A percentile compares a stretch with the other conserved stretches of the same genome.
Evolutionary conservation across 805 yeast species (phyloP).

Genomic region (Yamadazyma ubonensis): DNA sequence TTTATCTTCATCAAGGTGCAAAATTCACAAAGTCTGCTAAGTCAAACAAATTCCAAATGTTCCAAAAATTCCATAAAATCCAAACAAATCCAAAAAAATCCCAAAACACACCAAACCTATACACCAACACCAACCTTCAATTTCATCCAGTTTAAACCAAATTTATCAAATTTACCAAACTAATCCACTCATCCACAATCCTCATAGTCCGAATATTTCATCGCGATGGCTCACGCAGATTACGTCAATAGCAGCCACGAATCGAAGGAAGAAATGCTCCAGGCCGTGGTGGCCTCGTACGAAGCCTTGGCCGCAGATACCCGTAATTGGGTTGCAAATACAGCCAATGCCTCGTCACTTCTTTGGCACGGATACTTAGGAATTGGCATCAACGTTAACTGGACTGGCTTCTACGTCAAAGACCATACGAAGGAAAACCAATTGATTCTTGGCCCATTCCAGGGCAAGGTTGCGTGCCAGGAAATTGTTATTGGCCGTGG

Average conservation of each 20-base stretch:
- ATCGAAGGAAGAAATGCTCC: slow-evolving; percentile 54
- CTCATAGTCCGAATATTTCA: neutral
- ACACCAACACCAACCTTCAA: no score
- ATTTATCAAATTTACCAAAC: no score
- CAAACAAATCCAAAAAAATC: no score
- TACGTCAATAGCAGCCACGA: slow-evolving; percentile 44
- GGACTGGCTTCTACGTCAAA: slow-evolving; percentile 88
- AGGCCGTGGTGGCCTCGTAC: slow-evolving; percentile 58
- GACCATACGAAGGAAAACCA: slow-evolving; percentile 38
- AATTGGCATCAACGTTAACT: slow-evolving; percentile 60
- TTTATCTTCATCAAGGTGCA: no score
- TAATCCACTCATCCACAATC: neutral
- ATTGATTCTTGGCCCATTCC: slow-evolving; percentile 86
- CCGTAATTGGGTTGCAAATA: slow-evolving; percentile 83
- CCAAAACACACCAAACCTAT: no score
- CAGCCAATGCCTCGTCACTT: slow-evolving; percentile 82
- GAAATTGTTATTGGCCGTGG: slow-evolving; percentile 74
- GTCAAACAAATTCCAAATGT: no score
- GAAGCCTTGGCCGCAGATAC: slow-evolving; percentile 62
- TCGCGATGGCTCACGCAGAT: slow-evolving; percentile 65
- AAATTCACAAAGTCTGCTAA: no score
- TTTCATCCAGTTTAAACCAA: no score
- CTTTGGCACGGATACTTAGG: slow-evolving; percentile 86
- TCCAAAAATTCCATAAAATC: no score
- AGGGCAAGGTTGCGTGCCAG: slow-evolving; percentile 97